Conservation (phyloP, 306 rosid species). For the Castanopsis chinensis region DNA sequence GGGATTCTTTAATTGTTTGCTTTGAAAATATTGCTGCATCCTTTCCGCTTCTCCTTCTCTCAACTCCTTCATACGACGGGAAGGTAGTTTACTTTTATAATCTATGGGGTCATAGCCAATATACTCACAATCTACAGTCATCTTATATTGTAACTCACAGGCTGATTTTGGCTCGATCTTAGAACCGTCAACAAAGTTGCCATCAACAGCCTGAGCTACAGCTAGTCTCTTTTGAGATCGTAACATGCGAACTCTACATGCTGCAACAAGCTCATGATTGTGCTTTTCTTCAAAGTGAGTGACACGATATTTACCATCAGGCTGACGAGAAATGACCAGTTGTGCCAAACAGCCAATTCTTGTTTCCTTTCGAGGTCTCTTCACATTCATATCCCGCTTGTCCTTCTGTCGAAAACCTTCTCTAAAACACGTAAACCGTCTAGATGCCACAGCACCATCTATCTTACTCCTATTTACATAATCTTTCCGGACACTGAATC, state of each 20-base stretch:
- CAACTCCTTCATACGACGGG: constrained; percentile 29
- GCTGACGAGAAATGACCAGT: constrained; percentile 54
- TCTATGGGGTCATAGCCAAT: constrained; percentile 29
- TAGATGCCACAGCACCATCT: constrained; percentile 60
- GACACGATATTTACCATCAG: constrained; percentile 55
- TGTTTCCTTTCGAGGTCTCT: constrained; percentile 61
- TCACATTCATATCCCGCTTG: constrained; percentile 39
- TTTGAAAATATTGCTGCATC: constrained; percentile 42
- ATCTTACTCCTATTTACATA: constrained; percentile 68
- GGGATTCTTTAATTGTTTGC: constrained; percentile 43
- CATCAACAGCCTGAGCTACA: constrained; percentile 32
- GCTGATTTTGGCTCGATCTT: constrained; percentile 17
- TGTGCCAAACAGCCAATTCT: constrained; percentile 70
- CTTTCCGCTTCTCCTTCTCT: constrained; percentile 47
- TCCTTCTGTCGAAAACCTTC: constrained; percentile 69
- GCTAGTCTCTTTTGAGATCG: constrained; percentile 57
- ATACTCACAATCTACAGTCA: constrained; percentile 23
- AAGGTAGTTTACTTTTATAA: constrained; percentile 41
- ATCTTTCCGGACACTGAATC: constrained; percentile 68
- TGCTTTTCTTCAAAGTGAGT: constrained; percentile 65
- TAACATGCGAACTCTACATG: constrained; percentile 55
- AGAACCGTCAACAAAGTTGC: constrained; percentile 27
- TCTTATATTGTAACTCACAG: constrained; percentile 23
- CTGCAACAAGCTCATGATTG: constrained; percentile 61
- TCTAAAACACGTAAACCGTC: constrained; percentile 63